These are phyloP conservation scores for Fusarium sp. DNA, from an alignment of 2,329 filamentous ascomycete genomes.

Conservation along the genomic window DNA sequence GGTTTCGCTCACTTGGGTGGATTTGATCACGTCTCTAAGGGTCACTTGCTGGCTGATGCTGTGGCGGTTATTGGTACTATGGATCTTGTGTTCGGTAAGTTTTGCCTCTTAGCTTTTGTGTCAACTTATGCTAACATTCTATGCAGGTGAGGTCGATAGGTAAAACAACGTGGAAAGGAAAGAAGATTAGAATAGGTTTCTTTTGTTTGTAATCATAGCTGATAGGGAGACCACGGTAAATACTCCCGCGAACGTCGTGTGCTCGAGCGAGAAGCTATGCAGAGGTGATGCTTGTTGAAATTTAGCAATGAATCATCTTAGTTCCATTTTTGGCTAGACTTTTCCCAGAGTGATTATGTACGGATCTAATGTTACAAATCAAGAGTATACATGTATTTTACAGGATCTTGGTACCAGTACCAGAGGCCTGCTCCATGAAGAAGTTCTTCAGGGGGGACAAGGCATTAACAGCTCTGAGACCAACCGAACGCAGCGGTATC, in stretches of 20 bases:
- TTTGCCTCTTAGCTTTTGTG: neutral
- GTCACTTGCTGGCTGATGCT: constrained; percentile 94
- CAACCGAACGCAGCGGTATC: constrained; percentile 81
- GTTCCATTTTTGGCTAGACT: constrained; percentile 26
- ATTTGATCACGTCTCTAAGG: constrained; percentile 92
- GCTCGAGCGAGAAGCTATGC: constrained; percentile 44
- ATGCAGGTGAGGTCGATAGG: constrained; percentile 69
- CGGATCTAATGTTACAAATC: constrained; percentile 34
- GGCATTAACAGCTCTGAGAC: constrained; percentile 79
- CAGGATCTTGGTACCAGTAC: constrained; percentile 61
- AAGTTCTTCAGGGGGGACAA: constrained; percentile 82
- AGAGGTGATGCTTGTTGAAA: constrained; percentile 40
- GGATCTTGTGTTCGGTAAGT: constrained; percentile 88
- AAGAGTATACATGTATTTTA: constrained; percentile 35
- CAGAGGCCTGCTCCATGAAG: constrained; percentile 80
- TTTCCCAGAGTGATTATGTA: constrained; percentile 16
- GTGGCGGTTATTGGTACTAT: constrained; percentile 94
- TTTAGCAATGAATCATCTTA: constrained; percentile 43
- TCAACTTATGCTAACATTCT: constrained; percentile 52
- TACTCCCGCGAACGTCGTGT: constrained; percentile 51
- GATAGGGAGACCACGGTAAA: constrained; percentile 52
- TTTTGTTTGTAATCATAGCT: constrained; percentile 57
- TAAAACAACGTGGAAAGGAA: constrained; percentile 53
- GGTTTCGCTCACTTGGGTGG: constrained; percentile 95
- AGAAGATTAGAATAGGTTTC: constrained; percentile 49